Percentiles rank a stretch among this genome's conserved stretches.
Conservation (phyloP, 176 grass and related monocot genomes). For the Hordeum marinum region DNA sequence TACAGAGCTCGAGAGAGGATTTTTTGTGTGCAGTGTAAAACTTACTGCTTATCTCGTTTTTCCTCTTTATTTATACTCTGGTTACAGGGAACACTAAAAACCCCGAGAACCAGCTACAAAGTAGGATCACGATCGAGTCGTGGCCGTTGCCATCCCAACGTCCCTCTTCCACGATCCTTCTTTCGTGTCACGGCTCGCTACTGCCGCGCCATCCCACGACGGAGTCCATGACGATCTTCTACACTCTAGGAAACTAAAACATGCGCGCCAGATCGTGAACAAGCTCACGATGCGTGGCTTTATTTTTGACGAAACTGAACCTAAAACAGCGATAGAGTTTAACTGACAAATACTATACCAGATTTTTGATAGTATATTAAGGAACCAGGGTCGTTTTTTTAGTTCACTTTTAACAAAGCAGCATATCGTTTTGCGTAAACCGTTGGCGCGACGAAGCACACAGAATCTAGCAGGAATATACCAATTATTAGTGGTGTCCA, state of each 20-base stretch:
- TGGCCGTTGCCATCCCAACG: neutral
- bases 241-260: neutral
- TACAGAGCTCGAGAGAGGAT: neutral
- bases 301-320: neutral
- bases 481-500: neutral
- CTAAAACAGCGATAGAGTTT: neutral
- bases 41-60: neutral
- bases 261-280: neutral
- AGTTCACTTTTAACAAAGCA: neutral
- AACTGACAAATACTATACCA: neutral
- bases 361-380: too few species aligned
- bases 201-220: neutral
- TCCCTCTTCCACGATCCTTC: neutral
- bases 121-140: neutral
- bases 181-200: neutral
- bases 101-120: neutral
- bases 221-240: neutral
- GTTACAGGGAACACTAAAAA: neutral
- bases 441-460: neutral
- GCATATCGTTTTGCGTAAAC: neutral
- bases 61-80: neutral
- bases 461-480: neutral
- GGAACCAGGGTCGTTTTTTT: too few species aligned
- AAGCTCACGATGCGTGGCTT: neutral
- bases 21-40: neutral